Percentiles rank a stretch among this genome's conserved stretches.
These are phyloP conservation scores for Entophlyctis helioformis DNA, from an alignment of 192 early-diverging fungal genomes.

Conservation along the genomic window DNA sequence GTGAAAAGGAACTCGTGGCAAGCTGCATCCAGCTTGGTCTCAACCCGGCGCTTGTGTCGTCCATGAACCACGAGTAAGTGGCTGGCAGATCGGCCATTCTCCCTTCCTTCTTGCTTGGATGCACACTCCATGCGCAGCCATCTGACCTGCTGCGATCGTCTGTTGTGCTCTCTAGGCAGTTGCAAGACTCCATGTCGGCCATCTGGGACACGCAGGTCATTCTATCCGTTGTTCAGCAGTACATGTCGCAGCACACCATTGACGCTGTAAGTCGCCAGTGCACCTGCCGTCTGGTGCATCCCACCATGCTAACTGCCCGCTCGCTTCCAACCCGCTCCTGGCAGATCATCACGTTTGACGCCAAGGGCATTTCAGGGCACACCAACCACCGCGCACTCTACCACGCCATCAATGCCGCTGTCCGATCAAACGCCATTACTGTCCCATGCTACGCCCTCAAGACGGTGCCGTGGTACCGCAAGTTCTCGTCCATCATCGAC, in stretches of 20 bases:
- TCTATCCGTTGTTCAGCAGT: background rate
- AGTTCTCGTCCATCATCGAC: conserved; percentile 40
- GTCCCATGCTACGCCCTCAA: conserved; percentile 25
- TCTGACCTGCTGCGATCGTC: too few relatives aligned
- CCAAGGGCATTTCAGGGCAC: conserved; percentile 79
- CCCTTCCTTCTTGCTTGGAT: too few relatives aligned
- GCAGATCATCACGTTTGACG: conserved; percentile 80
- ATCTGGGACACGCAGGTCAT: background rate
- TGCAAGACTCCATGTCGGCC: too few relatives aligned
- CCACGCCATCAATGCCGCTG: conserved; percentile 53
- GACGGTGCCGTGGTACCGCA: conserved; percentile 25
- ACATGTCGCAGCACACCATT: background rate
- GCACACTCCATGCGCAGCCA: too few relatives aligned
- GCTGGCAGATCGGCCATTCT: too few relatives aligned
- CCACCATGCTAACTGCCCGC: background rate
- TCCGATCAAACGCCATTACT: conserved; percentile 24
- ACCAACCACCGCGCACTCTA: conserved; percentile 76
- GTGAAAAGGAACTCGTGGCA: conserved; percentile 49
- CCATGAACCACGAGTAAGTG: conserved; percentile 51
- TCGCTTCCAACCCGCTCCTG: too few relatives aligned
- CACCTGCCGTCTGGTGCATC: too few relatives aligned
- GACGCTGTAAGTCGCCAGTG: background rate
- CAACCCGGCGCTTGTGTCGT: conserved; percentile 23
- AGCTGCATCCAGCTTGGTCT: conserved; percentile 53
- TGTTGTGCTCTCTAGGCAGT: too few relatives aligned